These are phyloP conservation scores for Rhodotorula paludigena DNA, from an alignment of 768 basidiomycete species.

Conservation along the genomic window DNA sequence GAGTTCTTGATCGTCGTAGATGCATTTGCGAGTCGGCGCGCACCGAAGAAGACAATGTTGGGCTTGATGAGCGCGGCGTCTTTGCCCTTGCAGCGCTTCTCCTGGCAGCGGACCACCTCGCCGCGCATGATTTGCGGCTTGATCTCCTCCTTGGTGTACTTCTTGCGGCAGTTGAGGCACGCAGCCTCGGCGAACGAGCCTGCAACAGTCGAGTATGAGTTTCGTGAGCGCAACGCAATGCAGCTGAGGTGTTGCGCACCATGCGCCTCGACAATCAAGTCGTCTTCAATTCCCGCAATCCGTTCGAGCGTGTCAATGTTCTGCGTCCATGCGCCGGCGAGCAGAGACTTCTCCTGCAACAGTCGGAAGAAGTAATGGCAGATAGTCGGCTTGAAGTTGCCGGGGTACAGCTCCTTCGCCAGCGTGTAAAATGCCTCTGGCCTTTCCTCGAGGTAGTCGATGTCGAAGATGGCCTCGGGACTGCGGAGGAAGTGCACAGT, in stretches of 20 bases:
- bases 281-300: conserved; percentile 66
- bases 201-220: background rate
- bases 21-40: no score
- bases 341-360: conserved; percentile 62
- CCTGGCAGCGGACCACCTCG: conserved; percentile 62
- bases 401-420: conserved; percentile 83
- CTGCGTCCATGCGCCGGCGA: conserved; percentile 58
- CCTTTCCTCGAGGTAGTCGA: conserved; percentile 61
- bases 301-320: conserved; percentile 88
- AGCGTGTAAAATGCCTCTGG: conserved; percentile 66
- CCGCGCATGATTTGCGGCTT: conserved; percentile 59
- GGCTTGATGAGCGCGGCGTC: conserved; percentile 43
- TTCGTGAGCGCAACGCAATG: no score
- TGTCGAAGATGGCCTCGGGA: conserved; percentile 93
- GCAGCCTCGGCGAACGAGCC: conserved; percentile 80
- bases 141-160: conserved; percentile 66
- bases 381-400: conserved; percentile 72
- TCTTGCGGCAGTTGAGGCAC: conserved; percentile 67
- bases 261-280: conserved; percentile 86
- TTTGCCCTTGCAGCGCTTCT: conserved; percentile 32
- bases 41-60: conserved; percentile 46
- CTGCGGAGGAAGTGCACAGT: conserved; percentile 40
- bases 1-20: no score
- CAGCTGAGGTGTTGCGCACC: conserved; percentile 44
- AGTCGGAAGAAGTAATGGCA: conserved; percentile 87